Evolutionary conservation across 768 basidiomycete genomes (phyloP), one percentile per base, ranked within the genome.

Genomic region (Mycena polygramma): DNA sequence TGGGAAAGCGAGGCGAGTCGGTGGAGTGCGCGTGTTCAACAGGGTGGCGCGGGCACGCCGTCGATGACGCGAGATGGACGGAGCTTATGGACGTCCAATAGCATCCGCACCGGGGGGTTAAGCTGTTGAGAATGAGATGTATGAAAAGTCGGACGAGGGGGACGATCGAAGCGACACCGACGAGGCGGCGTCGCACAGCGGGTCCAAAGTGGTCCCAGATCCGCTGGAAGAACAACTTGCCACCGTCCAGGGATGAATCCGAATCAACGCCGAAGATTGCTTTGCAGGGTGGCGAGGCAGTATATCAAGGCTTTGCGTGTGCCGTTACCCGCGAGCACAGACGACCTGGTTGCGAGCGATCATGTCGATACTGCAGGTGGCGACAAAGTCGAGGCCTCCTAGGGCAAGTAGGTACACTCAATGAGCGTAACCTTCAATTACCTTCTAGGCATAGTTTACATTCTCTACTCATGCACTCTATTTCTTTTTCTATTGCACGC

Each of bases 1-100:
- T 97, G 96, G 94, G 97, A 94, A 74, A 96, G 95, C 75, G 93
- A 92, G 76, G 91, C 89, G 30, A 96, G 94, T 73, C 87, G 92
- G 51, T 97, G 95, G 95, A 95, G 94, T 77, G 94, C 95, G 8
- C 83, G 86, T 70, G 80, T 92, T 37, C 87, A 88, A 52, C 80
- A 78, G 22, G 85, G 64, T 20, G 69, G 83, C 4, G 81, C 84
- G 10, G 86, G 85, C 26, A 83, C 86, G 7, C 81, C 87, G 1
- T 85, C 85, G 1, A 76, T 86, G 63, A 77, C 76, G 26, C 83
- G 87, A 70, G 90, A 88, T 71, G 86, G 88, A 4, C 72, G 72
- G 73, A 91, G 89, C 68, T 69, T 89, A 37, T 89, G 91, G 87
- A 87, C 88, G 10, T 84, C 84, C 60, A 88, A 89, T 62, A 92